Base-by-base conservation (phyloP, 805 yeast genomes). In the Torulaspora delbrueckii region DNA sequence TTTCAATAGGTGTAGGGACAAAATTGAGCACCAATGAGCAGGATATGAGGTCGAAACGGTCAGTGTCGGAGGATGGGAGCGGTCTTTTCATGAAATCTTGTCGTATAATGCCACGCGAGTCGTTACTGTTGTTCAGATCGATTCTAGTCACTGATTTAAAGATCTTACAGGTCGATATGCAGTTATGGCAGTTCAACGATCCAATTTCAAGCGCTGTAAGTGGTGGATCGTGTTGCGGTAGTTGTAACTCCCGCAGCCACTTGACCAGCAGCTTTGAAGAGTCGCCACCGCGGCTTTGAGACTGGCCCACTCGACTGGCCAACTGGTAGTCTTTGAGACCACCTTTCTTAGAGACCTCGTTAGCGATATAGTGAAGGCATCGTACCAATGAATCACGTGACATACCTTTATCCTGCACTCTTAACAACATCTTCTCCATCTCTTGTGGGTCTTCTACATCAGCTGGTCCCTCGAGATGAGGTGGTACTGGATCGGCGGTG, bases 21-120 rank as follows among this genome's bases (percentile, higher is more conserved):
- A 86, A 91, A 60, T 91, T 91, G 10, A 91, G 69, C 31, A 91
- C 99, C 45, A 91, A 64, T 0, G 96, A 87, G 51, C 96, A 84
- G 6, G 96, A 86, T 0, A 91, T 70, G 23, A 87, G 57, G 51
- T 82, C 74, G 60, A 82, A 90, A 45, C 62, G 71, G 6, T 78
- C 82, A 0, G 53, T 46, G 0, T 67, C 70, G 3, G 45, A 19
- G 5, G 33, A 45, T 0, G 96, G 95, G 5, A 76, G 51, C 4
- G 83, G 84, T 45, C 90, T 67, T 36, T 82, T 72, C 90, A 90
- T 84, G 58, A 91, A 91, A 62, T 91, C 95, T 65, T 87, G 95
- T 62, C 85, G 75, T 30, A 72, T 41, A 6, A 91, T 88, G 3
- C 73, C 75, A 0, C 82, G 86, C 45, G 82, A 81, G 43, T 62